phyloP scores from a whole-genome alignment of 2,329 filamentous ascomycete species.

The Aureobasidium pullulans region DNA sequence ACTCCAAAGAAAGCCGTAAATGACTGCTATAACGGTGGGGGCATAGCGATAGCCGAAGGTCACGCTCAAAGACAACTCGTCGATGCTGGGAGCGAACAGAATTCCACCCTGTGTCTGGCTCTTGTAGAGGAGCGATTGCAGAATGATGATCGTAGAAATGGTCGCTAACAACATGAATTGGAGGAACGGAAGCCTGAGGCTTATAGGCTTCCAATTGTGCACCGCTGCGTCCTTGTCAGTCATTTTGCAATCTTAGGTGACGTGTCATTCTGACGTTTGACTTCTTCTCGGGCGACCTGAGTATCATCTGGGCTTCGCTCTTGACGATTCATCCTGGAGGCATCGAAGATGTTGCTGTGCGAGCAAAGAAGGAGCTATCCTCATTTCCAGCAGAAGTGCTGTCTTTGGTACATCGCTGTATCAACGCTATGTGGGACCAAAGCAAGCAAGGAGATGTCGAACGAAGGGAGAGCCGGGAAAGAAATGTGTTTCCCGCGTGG shows the following conservation, averaged over 20 bases:
- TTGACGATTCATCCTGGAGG: background rate
- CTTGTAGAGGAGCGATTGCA: constrained; percentile 40
- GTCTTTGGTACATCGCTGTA: no score
- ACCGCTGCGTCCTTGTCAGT: no score
- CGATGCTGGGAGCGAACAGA: constrained; percentile 30
- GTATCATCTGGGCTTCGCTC: background rate
- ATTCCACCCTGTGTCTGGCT: constrained; percentile 38
- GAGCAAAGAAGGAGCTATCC: no score
- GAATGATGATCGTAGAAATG: constrained; percentile 32
- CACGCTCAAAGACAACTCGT: constrained; percentile 29
- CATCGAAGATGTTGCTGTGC: no score
- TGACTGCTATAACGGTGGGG: constrained; percentile 47
- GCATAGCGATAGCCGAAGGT: constrained; percentile 42
- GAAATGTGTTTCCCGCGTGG: no score
- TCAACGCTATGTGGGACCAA: no score
- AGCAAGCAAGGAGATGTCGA: no score
- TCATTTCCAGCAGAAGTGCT: no score
- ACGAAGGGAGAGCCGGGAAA: no score
- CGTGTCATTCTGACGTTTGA: no score
- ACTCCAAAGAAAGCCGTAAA: constrained; percentile 51
- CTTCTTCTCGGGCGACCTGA: background rate
- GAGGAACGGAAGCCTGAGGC: background rate
- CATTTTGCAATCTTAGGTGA: no score
- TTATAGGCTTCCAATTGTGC: background rate
- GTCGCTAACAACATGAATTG: constrained; percentile 23